A percentile compares a stretch with the other conserved stretches of the same genome.
Evolutionary conservation across 148 eudicot species (phyloP).

Genomic region (Fallopia convolvulus): DNA sequence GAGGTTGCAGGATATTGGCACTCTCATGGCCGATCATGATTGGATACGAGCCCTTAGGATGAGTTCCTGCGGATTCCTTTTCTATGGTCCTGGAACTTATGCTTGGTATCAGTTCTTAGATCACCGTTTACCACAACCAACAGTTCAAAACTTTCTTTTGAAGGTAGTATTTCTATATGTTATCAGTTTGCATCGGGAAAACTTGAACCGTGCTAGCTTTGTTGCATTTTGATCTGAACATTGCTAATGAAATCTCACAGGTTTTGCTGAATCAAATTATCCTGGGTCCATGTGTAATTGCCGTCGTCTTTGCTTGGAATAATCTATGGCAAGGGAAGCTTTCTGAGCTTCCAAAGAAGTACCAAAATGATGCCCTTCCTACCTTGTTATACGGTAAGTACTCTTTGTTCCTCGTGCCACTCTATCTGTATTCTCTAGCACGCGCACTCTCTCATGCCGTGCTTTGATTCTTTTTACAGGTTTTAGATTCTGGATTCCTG

Average conservation of each 20-base stretch:
- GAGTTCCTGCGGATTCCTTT: slow-evolving; percentile 80
- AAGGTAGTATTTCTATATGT: slow-evolving; percentile 40
- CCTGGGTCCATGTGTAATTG: slow-evolving; percentile 86
- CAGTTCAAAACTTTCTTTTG: slow-evolving; percentile 43
- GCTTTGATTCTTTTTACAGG: slow-evolving; percentile 39
- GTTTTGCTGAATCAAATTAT: slow-evolving; percentile 77
- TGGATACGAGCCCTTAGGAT: slow-evolving; percentile 82
- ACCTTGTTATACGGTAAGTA: slow-evolving; percentile 54
- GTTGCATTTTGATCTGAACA: not conserved
- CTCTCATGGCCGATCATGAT: slow-evolving; percentile 61
- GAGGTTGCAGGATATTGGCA: slow-evolving; percentile 39
- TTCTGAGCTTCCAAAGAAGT: slow-evolving; percentile 84
- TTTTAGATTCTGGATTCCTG: slow-evolving; percentile 94
- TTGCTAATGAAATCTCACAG: slow-evolving; percentile 24
- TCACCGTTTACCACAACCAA: slow-evolving; percentile 65
- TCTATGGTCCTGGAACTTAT: slow-evolving; percentile 93
- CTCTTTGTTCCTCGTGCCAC: slow-evolving; percentile 2
- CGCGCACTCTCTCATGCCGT: not conserved
- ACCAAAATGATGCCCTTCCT: slow-evolving; percentile 73
- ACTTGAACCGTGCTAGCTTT: not conserved
- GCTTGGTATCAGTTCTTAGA: slow-evolving; percentile 86
- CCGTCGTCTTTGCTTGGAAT: slow-evolving; percentile 94
- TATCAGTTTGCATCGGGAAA: not conserved
- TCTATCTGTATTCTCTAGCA: not conserved
- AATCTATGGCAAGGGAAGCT: slow-evolving; percentile 77